phyloP scores from a whole-genome alignment of 352 stramenopile species.

The Phytophthora multivora region DNA sequence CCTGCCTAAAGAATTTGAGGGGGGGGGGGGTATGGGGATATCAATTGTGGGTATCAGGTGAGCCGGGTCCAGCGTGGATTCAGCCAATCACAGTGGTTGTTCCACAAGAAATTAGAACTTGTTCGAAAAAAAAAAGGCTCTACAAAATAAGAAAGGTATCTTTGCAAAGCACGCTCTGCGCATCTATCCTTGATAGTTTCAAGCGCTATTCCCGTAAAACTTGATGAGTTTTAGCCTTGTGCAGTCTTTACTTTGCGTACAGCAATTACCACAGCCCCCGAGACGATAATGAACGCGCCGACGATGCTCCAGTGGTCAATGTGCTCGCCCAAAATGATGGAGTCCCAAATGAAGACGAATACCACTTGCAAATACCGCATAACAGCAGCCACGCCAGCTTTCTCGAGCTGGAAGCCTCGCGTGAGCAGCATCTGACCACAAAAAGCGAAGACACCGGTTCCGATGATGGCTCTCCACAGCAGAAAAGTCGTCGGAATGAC shows the following conservation, averaged over 20 bases:
- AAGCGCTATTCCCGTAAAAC: too few relatives aligned
- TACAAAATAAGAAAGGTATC: neutral
- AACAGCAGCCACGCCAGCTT: constrained; percentile 58
- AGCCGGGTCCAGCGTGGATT: constrained; percentile 1
- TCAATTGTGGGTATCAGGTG: neutral
- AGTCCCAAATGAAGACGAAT: constrained; percentile 70
- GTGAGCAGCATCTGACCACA: constrained; percentile 64
- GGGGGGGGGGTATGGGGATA: too few relatives aligned
- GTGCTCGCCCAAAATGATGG: constrained; percentile 53
- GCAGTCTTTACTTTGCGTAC: constrained; percentile 36
- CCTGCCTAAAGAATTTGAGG: neutral
- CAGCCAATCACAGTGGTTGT: neutral
- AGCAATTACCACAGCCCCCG: constrained; percentile 51
- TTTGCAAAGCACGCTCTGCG: too few relatives aligned
- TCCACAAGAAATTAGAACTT: neutral
- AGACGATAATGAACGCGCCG: constrained; percentile 55
- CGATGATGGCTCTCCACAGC: constrained; percentile 48
- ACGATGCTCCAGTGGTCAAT: constrained; percentile 66
- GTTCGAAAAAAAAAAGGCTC: neutral
- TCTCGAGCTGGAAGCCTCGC: constrained; percentile 72
- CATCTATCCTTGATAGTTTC: too few relatives aligned
- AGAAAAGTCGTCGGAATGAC: constrained; percentile 33
- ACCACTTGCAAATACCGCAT: constrained; percentile 74
- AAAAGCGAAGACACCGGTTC: constrained; percentile 46
- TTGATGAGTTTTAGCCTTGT: neutral